Conservation (phyloP, 257 asterid genomes). For the Nicotiana obtusifolia region DNA sequence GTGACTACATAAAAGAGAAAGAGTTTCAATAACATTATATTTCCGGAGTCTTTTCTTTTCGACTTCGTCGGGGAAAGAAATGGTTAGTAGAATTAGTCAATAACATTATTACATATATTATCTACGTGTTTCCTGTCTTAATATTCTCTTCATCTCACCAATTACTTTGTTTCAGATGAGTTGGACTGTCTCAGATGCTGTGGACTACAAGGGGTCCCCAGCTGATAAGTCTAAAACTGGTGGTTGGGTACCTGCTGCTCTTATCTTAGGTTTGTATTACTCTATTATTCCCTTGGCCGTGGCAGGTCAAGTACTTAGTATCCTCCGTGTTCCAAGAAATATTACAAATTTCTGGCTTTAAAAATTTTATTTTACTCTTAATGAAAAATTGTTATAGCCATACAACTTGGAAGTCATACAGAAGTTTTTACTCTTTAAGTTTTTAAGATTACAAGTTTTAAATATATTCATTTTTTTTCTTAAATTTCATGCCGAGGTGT, state of each 20-base stretch:
- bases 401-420: no score
- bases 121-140: neutral
- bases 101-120: neutral
- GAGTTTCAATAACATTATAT: neutral
- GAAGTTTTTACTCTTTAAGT: no score
- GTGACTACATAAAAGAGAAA: neutral
- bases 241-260: conserved; percentile 88
- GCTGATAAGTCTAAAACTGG: conserved; percentile 76
- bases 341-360: no score
- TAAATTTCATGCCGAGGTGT: no score
- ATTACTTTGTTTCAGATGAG: conserved; percentile 23
- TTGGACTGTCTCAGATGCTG: conserved; percentile 49
- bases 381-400: no score
- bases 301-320: neutral
- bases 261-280: conserved; percentile 56
- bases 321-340: no score
- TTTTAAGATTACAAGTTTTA: no score
- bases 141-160: neutral
- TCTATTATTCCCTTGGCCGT: neutral
- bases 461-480: no score
- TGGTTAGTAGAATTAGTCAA: neutral
- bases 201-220: conserved; percentile 65
- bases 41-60: neutral
- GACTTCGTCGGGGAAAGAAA: neutral
- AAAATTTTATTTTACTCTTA: no score